These are phyloP conservation scores for Globisporangium spinosum DNA, from an alignment of 352 stramenopile genomes.

Conservation along the genomic window DNA sequence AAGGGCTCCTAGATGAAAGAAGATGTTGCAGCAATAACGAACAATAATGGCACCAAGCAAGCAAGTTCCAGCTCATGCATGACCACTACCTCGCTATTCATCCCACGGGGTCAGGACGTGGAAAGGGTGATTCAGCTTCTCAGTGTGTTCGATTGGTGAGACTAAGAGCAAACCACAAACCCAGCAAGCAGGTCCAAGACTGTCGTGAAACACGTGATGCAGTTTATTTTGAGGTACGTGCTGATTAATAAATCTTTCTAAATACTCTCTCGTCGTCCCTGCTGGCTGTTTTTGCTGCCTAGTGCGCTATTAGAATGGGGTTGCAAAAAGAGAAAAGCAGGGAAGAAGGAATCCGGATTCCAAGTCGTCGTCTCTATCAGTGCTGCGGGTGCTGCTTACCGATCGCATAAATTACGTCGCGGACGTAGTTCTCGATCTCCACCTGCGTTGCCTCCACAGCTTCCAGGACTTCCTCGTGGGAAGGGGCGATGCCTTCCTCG, in stretches of 20 bases:
- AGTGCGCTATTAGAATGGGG: slow-evolving; percentile 8
- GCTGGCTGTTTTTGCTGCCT: slow-evolving; percentile 4
- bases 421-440: slow-evolving; percentile 48
- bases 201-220: background rate
- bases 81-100: background rate
- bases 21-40: background rate
- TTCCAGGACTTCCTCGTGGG: slow-evolving; percentile 93
- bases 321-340: background rate
- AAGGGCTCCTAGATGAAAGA: slow-evolving; percentile 21
- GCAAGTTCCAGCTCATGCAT: background rate
- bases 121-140: background rate
- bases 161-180: background rate
- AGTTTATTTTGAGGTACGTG: slow-evolving; percentile 8
- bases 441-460: slow-evolving; percentile 71
- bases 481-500: slow-evolving; percentile 76
- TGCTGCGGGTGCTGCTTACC: slow-evolving; percentile 35
- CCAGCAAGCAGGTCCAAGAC: background rate
- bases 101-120: no score
- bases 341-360: background rate
- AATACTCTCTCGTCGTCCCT: slow-evolving; percentile 14
- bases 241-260: slow-evolving; percentile 20
- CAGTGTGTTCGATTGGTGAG: background rate
- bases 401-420: slow-evolving; percentile 45
- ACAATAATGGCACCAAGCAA: background rate
- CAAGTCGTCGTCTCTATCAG: slow-evolving; percentile 5